Percentiles rank a stretch among this genome's conserved stretches.
Evolutionary conservation across 1,139 yeast species (phyloP).

Genomic region (Pichia sp.): DNA sequence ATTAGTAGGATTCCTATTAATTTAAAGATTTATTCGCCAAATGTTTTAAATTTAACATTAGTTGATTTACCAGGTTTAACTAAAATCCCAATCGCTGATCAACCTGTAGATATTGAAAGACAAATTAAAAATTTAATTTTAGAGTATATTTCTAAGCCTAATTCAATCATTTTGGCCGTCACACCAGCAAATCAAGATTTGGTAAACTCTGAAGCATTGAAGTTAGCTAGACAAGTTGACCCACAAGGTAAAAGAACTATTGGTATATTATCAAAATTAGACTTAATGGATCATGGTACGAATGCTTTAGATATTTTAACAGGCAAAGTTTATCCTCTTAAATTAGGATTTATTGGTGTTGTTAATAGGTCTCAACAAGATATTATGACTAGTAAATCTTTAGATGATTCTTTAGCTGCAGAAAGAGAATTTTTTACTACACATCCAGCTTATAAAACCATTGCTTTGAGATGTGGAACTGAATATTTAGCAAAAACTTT

Average conservation of each 20-base stretch:
- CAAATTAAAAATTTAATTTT: conserved; percentile 84
- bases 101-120: conserved; percentile 91
- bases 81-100: conserved; percentile 96
- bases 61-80: conserved; percentile 98
- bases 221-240: conserved; percentile 93
- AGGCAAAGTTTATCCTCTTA: conserved; percentile 91
- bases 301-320: conserved; percentile 90
- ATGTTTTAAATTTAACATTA: conserved; percentile 81
- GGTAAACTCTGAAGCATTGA: conserved; percentile 91
- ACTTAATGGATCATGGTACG: conserved; percentile 97
- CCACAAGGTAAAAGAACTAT: conserved; percentile 94
- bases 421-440: conserved; percentile 76
- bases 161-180: conserved; percentile 90
- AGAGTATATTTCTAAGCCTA: conserved; percentile 92
- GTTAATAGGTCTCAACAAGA: conserved; percentile 97
- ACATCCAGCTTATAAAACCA: conserved; percentile 84
- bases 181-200: conserved; percentile 97
- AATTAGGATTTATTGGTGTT: conserved; percentile 92
- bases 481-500: conserved; percentile 75
- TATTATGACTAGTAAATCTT: conserved; percentile 69
- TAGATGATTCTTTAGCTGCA: conserved; percentile 71
- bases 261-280: conserved; percentile 88
- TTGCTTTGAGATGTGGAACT: conserved; percentile 89
- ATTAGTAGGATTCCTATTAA: conserved; percentile 89
- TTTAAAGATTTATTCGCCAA: conserved; percentile 81